Evolutionary conservation across 1,139 yeast species (phyloP).

Genomic region (Hemisphaericaspora subhashii): DNA sequence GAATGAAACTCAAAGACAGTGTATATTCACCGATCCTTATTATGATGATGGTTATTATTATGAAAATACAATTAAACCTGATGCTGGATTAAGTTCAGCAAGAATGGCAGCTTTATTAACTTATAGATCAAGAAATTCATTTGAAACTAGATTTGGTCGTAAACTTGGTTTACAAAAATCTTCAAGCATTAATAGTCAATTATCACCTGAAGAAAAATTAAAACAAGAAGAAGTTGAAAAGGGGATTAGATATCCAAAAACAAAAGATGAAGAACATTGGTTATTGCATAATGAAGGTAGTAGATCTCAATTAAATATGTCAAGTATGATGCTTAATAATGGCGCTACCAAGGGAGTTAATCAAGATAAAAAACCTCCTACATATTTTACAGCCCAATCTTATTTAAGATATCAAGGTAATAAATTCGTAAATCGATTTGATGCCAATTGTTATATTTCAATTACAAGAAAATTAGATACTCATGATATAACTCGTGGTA

Average conservation of each 20-base stretch:
- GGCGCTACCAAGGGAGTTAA: conserved; percentile 12
- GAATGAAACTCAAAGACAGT: conserved; percentile 98
- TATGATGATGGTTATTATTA: conserved; percentile 86
- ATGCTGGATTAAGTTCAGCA: conserved; percentile 89
- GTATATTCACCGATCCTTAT: conserved; percentile 91
- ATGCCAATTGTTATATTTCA: conserved; percentile 94
- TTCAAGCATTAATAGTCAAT: conserved; percentile 8
- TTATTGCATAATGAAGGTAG: conserved; percentile 46
- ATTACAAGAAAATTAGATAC: conserved; percentile 92
- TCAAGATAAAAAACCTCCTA: conserved; percentile 58
- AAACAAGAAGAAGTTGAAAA: conserved; percentile 16
- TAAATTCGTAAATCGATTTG: conserved; percentile 85
- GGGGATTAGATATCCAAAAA: conserved; percentile 34
- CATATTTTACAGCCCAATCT: conserved; percentile 92
- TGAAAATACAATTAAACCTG: conserved; percentile 61
- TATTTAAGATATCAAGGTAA: conserved; percentile 91
- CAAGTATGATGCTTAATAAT: conserved; percentile 12
- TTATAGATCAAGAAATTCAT: conserved; percentile 87
- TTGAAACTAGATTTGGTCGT: conserved; percentile 88
- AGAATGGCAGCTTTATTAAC: conserved; percentile 95
- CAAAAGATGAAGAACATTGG: conserved; percentile 49
- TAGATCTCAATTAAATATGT: conserved; percentile 16
- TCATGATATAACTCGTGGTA: conserved; percentile 86
- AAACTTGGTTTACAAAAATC: conserved; percentile 37
- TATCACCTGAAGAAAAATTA: conserved; percentile 17